Evolutionary conservation across 768 basidiomycete species (phyloP).

Genomic region (Dentipellis sp.): DNA sequence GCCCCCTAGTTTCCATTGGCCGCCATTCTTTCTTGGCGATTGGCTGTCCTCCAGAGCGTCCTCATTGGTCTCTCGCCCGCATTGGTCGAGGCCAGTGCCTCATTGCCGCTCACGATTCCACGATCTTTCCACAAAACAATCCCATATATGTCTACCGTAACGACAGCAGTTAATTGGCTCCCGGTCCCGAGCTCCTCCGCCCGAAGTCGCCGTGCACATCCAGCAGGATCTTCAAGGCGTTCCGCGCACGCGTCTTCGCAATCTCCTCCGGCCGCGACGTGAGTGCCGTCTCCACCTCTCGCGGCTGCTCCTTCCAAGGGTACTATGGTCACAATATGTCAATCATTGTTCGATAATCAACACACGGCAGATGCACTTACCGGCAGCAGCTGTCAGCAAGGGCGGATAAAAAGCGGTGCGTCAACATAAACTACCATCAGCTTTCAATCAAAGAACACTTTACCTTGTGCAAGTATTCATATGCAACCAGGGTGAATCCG

Average conservation of each 20-base stretch:
- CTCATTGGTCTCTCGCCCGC: background rate
- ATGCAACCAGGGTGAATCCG: constrained; percentile 83
- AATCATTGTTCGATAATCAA: constrained; percentile 4
- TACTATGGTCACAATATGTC: constrained; percentile 39
- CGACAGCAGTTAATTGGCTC: background rate
- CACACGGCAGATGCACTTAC: constrained; percentile 8
- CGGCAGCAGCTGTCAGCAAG: constrained; percentile 7
- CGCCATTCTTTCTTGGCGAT: background rate
- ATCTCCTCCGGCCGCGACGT: constrained; percentile 74
- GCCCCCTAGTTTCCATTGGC: background rate
- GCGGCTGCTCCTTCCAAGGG: constrained; percentile 67
- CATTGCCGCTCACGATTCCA: background rate
- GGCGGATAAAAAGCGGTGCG: background rate
- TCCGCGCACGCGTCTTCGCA: constrained; percentile 82
- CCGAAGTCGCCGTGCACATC: constrained; percentile 84
- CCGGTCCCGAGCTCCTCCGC: constrained; percentile 3
- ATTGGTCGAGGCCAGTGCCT: background rate
- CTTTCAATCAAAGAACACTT: constrained; percentile 9
- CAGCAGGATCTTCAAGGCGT: constrained; percentile 86
- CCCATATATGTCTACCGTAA: constrained; percentile 2
- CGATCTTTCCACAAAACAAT: background rate
- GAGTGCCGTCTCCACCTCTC: constrained; percentile 59
- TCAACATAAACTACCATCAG: background rate
- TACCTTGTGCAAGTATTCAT: constrained; percentile 63
- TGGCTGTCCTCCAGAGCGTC: background rate